phyloP scores from a whole-genome alignment of 31 red algal species.

The Endocladia muricata region DNA sequence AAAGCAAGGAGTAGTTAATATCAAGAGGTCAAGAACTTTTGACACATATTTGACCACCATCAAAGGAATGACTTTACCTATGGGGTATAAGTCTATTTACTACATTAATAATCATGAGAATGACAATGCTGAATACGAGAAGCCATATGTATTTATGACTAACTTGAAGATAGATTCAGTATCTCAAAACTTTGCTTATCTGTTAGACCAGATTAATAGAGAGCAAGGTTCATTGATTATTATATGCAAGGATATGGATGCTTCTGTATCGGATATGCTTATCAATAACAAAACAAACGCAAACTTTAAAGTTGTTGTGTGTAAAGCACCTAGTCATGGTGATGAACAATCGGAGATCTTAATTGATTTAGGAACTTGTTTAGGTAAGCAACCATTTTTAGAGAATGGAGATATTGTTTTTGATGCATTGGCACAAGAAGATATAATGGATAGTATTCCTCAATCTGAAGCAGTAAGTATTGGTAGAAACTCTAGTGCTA shows the following conservation, averaged over 20 bases:
- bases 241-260: conserved; percentile 88
- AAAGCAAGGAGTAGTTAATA: conserved; percentile 75
- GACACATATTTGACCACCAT: conserved; percentile 84
- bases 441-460: conserved; percentile 74
- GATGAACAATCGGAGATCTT: conserved; percentile 90
- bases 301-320: conserved; percentile 82
- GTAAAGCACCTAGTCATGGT: conserved; percentile 97
- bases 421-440: no score
- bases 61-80: conserved; percentile 95
- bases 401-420: no score
- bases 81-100: conserved; percentile 89
- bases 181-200: conserved; percentile 65
- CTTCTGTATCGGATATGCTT: conserved; percentile 84
- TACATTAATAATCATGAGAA: conserved; percentile 95
- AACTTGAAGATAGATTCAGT: conserved; percentile 87
- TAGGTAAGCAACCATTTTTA: no score
- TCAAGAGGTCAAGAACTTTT: conserved; percentile 86
- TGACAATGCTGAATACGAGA: conserved; percentile 62
- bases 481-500: conserved; percentile 85
- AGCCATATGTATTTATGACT: conserved; percentile 80
- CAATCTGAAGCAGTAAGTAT: conserved; percentile 78
- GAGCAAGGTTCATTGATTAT: conserved; percentile 89
- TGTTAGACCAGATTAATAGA: conserved; percentile 84
- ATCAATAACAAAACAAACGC: conserved; percentile 98
- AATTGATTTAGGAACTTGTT: conserved; percentile 84